phyloP scores from a whole-genome alignment of 2,329 filamentous ascomycete species.

The Cryphonectria carpinicola region DNA sequence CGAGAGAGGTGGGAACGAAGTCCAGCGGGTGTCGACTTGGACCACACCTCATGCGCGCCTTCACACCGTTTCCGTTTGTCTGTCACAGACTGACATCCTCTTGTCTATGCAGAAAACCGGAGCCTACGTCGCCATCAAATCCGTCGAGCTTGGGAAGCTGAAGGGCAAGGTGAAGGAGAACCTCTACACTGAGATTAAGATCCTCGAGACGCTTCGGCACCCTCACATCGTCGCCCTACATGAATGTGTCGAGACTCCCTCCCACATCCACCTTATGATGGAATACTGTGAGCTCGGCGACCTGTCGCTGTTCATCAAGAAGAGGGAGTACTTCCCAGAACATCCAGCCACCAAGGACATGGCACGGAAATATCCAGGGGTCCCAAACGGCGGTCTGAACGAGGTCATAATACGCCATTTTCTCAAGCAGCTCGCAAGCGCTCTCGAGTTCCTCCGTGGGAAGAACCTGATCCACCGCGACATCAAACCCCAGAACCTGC shows the following conservation, averaged over 20 bases:
- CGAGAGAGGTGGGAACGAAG: neutral
- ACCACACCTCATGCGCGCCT: neutral
- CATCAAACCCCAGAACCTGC: conserved; percentile 94
- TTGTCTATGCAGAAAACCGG: conserved; percentile 65
- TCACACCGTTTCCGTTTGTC: conserved; percentile 9
- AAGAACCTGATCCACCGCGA: conserved; percentile 94
- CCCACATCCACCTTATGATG: conserved; percentile 96
- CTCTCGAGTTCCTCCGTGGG: conserved; percentile 82
- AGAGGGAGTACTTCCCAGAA: conserved; percentile 53
- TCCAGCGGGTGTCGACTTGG: no score
- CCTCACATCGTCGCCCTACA: conserved; percentile 96
- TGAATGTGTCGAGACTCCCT: conserved; percentile 84
- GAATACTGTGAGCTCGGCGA: conserved; percentile 97
- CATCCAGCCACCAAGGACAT: conserved; percentile 60
- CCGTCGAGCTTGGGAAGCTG: conserved; percentile 85
- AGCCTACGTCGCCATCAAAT: conserved; percentile 92
- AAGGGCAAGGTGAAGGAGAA: conserved; percentile 98
- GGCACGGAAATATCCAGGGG: conserved; percentile 81
- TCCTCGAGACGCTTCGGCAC: conserved; percentile 90
- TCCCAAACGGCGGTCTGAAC: conserved; percentile 87
- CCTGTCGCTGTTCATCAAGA: conserved; percentile 90
- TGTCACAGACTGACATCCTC: conserved; percentile 23
- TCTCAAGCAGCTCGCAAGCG: conserved; percentile 90
- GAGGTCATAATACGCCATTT: conserved; percentile 98
- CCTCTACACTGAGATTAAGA: conserved; percentile 92